Conservation (phyloP, 352 stramenopile species). For the Pythium monospermum region DNA sequence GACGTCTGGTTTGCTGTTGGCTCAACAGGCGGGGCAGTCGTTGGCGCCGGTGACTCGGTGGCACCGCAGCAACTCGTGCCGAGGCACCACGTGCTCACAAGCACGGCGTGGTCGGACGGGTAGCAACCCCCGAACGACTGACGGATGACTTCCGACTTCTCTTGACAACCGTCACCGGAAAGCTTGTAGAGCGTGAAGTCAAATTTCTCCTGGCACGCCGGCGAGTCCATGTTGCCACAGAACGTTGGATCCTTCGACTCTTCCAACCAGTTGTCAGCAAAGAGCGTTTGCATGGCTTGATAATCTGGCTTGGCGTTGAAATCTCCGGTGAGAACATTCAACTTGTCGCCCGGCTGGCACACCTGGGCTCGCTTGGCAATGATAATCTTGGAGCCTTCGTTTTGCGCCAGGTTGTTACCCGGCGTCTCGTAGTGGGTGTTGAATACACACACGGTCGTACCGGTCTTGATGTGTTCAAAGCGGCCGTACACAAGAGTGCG, state of each 20-base stretch:
- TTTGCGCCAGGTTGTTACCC: slow-evolving; percentile 66
- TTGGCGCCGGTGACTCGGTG: not conserved
- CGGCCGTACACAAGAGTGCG: slow-evolving; percentile 63
- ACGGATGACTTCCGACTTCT: slow-evolving; percentile 55
- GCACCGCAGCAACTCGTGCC: slow-evolving; percentile 45
- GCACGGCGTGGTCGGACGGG: slow-evolving; percentile 62
- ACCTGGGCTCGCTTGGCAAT: slow-evolving; percentile 38
- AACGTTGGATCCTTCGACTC: slow-evolving; percentile 50
- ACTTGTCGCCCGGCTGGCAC: slow-evolving; percentile 51
- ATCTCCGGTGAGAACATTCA: slow-evolving; percentile 61
- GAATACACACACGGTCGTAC: slow-evolving; percentile 59
- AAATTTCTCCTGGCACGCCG: slow-evolving; percentile 62
- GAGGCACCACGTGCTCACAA: slow-evolving; percentile 57
- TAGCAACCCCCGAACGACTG: slow-evolving; percentile 66
- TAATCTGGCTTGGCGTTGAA: slow-evolving; percentile 71
- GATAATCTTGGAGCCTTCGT: slow-evolving; percentile 63
- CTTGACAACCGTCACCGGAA: slow-evolving; percentile 35
- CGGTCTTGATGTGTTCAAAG: slow-evolving; percentile 63
- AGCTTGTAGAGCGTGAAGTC: slow-evolving; percentile 59
- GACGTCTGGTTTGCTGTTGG: not conserved
- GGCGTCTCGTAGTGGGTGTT: slow-evolving; percentile 85
- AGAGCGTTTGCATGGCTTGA: slow-evolving; percentile 55
- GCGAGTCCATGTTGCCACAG: slow-evolving; percentile 57
- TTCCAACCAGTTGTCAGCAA: slow-evolving; percentile 44
- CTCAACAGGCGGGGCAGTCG: not conserved